Percentiles rank a stretch among this genome's conserved stretches.
phyloP scores from a whole-genome alignment of 176 grass and related monocot genomes.

The Canna indica region DNA sequence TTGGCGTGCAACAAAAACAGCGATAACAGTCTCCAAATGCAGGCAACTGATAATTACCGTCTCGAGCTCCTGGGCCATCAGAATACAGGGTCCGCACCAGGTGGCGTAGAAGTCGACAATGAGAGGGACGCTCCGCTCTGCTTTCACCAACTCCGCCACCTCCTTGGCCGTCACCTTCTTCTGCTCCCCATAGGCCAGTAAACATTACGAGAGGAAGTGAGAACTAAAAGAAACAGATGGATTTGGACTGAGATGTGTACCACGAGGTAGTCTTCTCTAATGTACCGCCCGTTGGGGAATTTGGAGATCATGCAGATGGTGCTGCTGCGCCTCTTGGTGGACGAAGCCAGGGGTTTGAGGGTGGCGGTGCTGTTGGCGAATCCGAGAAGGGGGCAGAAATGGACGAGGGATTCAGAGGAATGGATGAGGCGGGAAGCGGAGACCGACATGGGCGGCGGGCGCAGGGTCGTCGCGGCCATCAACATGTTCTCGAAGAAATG shows the following conservation, averaged over 20 bases:
- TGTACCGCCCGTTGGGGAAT: constrained; percentile 36
- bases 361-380: neutral
- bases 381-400: neutral
- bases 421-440: neutral
- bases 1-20: neutral
- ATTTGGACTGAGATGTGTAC: constrained; percentile 3
- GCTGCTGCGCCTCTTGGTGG: neutral
- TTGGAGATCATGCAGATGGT: constrained; percentile 30
- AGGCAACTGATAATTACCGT: constrained; percentile 24
- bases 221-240: neutral
- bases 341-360: neutral
- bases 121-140: constrained; percentile 43
- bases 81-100: constrained; percentile 72
- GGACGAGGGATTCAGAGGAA: no score
- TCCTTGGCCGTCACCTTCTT: constrained; percentile 60
- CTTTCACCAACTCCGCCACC: constrained; percentile 38
- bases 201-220: neutral
- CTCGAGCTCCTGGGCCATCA: constrained; percentile 92
- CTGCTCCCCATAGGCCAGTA: constrained; percentile 22
- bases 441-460: neutral
- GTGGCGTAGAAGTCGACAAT: constrained; percentile 66
- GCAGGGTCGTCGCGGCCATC: neutral
- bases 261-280: constrained; percentile 49
- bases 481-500: neutral
- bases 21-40: neutral